Conservation (phyloP, 805 yeast genomes). For the Kodamaea lidongshanica region DNA sequence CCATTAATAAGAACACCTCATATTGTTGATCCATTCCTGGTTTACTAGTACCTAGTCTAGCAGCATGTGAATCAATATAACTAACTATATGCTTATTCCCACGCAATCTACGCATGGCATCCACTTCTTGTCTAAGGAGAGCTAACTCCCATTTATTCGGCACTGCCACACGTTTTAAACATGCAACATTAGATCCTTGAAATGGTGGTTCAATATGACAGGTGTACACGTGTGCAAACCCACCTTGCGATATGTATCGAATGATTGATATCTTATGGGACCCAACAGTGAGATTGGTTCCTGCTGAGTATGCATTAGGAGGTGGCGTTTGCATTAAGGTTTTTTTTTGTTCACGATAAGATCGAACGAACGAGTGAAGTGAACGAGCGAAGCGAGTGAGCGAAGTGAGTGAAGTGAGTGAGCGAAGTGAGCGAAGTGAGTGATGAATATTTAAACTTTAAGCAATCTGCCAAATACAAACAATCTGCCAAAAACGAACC, state of each 20-base stretch:
- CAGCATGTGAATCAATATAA: conserved; percentile 93
- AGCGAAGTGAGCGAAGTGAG: too few species aligned
- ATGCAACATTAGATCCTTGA: conserved; percentile 53
- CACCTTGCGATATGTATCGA: conserved; percentile 79
- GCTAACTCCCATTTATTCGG: conserved; percentile 84
- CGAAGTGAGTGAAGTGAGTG: too few species aligned
- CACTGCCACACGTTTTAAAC: conserved; percentile 91
- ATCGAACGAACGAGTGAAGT: not conserved
- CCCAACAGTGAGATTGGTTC: conserved; percentile 77
- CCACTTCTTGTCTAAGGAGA: conserved; percentile 87
- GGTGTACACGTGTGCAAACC: conserved; percentile 91
- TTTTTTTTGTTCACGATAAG: not conserved
- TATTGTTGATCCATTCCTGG: conserved; percentile 44
- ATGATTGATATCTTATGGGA: conserved; percentile 65
- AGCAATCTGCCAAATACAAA: too few species aligned
- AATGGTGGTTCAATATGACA: conserved; percentile 62
- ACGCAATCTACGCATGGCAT: conserved; percentile 85
- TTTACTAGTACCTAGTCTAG: conserved; percentile 40
- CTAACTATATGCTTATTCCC: conserved; percentile 79
- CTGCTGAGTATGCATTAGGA: conserved; percentile 62
- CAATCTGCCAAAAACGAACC: too few species aligned
- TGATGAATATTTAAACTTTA: too few species aligned
- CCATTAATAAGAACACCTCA: conserved; percentile 78
- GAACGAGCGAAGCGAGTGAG: too few species aligned
- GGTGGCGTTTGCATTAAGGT: conserved; percentile 41